Evolutionary conservation across 371 early-diverging fungal genomes (phyloP), one percentile per base, ranked within the genome.

Genomic region (Capillidium rhysosporum): DNA sequence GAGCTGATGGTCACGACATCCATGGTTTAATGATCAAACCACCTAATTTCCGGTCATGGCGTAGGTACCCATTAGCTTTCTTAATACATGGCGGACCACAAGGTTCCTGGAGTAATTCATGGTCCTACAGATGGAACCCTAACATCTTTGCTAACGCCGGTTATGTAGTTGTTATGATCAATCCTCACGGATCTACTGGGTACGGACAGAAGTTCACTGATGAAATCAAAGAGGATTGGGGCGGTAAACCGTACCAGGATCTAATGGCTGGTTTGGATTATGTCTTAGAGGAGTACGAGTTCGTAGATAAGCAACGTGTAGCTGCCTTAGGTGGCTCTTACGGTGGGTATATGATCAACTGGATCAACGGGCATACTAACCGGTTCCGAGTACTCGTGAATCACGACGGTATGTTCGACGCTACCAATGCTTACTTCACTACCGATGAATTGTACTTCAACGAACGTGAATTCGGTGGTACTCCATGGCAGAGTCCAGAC

Each of bases 271-370:
- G 89, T 34, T 60, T 87, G 9, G 73, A 83, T 49, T 70, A 79
- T 57, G 70, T 81, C 4, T 64, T 85, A 5, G 66, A 69, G 5
- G 61, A 61, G 16, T 76, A 76, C 57, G 45, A 63, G 2, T 83
- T 71, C 54, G 65, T 86, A 28, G 86, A 87, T 60, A 40, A 57
- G 16, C 55, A 64, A 3, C 69, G 82, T 9, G 58, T 84, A 14
- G 70, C 71, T 28, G 89, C 74, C 14, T 64, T 86, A 20, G 89
- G 89, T 26, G 87, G 82, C 0, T 77, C 78, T 9, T 87, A 85
- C 63, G 89, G 89, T 56, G 89, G 87, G 0, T 86, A 75, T 61
- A 84, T 83, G 84, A 72, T 83, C 59, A 86, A 86, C 57, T 65
- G 68, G 69, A 64, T 79, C 58, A 78, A 79, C 56, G 75, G 74